Percentiles rank a stretch among this genome's conserved stretches.
phyloP scores from a whole-genome alignment of 192 early-diverging fungal genomes.

The Coemansia sp. region DNA sequence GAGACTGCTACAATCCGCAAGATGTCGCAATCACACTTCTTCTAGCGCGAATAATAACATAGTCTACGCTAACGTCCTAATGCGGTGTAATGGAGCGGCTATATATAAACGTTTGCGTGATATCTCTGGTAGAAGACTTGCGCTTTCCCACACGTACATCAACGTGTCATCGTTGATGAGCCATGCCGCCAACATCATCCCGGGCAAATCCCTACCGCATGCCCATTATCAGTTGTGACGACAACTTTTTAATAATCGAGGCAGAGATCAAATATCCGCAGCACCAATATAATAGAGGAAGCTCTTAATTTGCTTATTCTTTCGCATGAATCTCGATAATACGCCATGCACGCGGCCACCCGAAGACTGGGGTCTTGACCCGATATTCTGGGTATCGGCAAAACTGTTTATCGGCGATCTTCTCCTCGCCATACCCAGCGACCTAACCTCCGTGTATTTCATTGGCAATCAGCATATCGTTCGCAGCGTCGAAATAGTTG shows the following conservation, averaged over 20 bases:
- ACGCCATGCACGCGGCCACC: constrained; percentile 10
- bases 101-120: background rate
- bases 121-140: background rate
- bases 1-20: background rate
- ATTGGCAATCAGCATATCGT: constrained; percentile 33
- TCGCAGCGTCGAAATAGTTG: constrained; percentile 41
- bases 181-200: background rate
- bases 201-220: background rate
- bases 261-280: background rate
- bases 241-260: background rate
- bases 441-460: constrained; percentile 28
- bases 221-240: background rate
- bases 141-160: background rate
- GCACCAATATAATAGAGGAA: background rate
- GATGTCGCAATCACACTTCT: background rate
- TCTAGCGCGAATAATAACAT: background rate
- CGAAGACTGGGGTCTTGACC: constrained; percentile 44
- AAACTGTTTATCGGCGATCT: constrained; percentile 52
- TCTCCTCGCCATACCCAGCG: constrained; percentile 18
- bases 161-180: background rate
- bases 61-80: background rate
- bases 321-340: constrained; percentile 27
- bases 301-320: background rate
- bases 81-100: background rate
- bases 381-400: constrained; percentile 44